phyloP scores from a whole-genome alignment of 2,329 filamentous ascomycete genomes.

The Cladosporium sp. region DNA sequence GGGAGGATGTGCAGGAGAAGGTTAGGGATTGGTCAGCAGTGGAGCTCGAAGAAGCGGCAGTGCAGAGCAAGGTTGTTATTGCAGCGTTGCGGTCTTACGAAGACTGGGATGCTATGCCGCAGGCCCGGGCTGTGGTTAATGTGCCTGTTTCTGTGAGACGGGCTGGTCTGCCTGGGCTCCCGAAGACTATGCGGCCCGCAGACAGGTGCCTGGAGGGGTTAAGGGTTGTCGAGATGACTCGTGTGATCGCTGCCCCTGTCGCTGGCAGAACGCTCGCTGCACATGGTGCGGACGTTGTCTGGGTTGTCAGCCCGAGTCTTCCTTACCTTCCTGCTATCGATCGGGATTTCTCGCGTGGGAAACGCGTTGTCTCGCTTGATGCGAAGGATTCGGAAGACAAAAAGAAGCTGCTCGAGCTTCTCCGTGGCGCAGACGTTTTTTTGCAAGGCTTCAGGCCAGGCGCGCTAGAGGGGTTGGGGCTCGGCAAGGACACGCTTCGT shows the following conservation, averaged over 20 bases:
- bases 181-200: no score
- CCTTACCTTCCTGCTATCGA: constrained; percentile 23
- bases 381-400: constrained; percentile 24
- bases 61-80: constrained; percentile 39
- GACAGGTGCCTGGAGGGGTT: constrained; percentile 33
- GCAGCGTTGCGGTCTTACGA: constrained; percentile 45
- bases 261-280: constrained; percentile 25
- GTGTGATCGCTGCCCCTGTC: constrained; percentile 27
- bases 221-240: constrained; percentile 23
- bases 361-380: constrained; percentile 31
- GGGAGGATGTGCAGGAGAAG: constrained; percentile 24
- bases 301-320: constrained; percentile 24
- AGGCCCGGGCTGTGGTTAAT: constrained; percentile 35
- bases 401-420: constrained; percentile 25
- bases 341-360: constrained; percentile 23
- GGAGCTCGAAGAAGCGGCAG: constrained; percentile 45
- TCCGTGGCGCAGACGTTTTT: constrained; percentile 37
- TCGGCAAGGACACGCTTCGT: constrained; percentile 35
- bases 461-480: constrained; percentile 40
- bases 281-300: constrained; percentile 27
- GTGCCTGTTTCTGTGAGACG: no score
- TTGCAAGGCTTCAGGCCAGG: constrained; percentile 44
- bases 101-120: constrained; percentile 48
- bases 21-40: constrained; percentile 38
- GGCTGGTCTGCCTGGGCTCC: no score